Conservation (phyloP, 257 asterid species). For the Misopates orontium region DNA sequence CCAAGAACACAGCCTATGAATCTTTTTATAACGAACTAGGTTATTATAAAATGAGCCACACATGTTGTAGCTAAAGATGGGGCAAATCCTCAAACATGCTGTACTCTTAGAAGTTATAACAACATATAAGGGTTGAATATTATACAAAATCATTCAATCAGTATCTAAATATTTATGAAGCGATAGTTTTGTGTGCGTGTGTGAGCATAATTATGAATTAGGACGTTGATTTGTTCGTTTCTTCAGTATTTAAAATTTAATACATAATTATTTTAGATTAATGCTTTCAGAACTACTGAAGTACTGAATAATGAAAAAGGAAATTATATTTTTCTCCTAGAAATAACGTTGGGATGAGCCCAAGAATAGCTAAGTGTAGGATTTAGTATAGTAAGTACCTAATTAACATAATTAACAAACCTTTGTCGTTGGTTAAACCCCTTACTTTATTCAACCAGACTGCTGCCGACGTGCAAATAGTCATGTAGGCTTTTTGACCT, state of each 20-base stretch:
- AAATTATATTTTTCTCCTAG: neutral
- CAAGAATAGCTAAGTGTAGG: slow-evolving; percentile 16
- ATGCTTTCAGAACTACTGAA: slow-evolving; percentile 1
- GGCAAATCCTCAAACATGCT: too few species aligned
- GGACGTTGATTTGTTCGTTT: too few species aligned
- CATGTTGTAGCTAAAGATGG: too few species aligned
- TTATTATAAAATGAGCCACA: too few species aligned
- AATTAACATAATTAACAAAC: neutral
- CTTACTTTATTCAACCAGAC: slow-evolving; percentile 13
- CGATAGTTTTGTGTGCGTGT: too few species aligned
- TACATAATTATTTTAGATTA: neutral
- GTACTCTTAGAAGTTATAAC: too few species aligned
- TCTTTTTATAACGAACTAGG: too few species aligned
- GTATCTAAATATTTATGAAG: too few species aligned
- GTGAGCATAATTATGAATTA: neutral
- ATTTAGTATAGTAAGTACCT: slow-evolving; percentile 15
- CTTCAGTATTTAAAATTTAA: too few species aligned
- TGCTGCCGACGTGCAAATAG: slow-evolving; percentile 31
- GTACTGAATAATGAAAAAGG: neutral
- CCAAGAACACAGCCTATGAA: too few species aligned
- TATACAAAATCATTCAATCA: too few species aligned
- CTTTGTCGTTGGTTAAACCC: neutral
- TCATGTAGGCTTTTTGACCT: slow-evolving; percentile 18
- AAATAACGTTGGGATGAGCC: neutral
- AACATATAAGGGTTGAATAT: too few species aligned